Evolutionary conservation across 2,329 filamentous ascomycete genomes (phyloP).

Genomic region (Ascomycota sp.): DNA sequence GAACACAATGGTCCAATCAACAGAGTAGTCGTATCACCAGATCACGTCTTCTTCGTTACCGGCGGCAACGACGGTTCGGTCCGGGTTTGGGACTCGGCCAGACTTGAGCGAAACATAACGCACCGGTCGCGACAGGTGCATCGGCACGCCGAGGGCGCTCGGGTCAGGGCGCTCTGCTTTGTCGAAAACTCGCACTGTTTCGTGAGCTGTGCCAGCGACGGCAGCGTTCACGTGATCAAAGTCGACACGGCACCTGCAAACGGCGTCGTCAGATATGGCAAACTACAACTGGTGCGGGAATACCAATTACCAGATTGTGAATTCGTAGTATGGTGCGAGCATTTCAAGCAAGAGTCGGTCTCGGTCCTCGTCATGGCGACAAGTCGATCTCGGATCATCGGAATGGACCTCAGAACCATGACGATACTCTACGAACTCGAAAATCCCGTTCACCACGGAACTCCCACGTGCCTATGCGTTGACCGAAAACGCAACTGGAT

Average conservation of each 20-base stretch:
- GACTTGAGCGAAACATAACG: slow-evolving; percentile 78
- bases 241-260: slow-evolving; percentile 33
- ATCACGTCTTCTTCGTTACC: slow-evolving; percentile 88
- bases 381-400: slow-evolving; percentile 63
- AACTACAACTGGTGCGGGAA: slow-evolving; percentile 54
- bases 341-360: slow-evolving; percentile 62
- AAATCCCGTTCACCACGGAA: slow-evolving; percentile 82
- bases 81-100: slow-evolving; percentile 79
- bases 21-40: slow-evolving; percentile 62
- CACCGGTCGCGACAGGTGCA: slow-evolving; percentile 76
- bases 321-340: slow-evolving; percentile 75
- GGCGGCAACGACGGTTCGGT: slow-evolving; percentile 80
- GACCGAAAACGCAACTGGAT: slow-evolving; percentile 80
- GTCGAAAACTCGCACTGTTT: slow-evolving; percentile 90
- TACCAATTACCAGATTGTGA: slow-evolving; percentile 59
- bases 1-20: slow-evolving; percentile 75
- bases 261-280: slow-evolving; percentile 52
- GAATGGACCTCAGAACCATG: slow-evolving; percentile 79
- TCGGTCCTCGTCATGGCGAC: slow-evolving; percentile 80
- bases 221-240: slow-evolving; percentile 74
- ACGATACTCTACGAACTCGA: slow-evolving; percentile 56
- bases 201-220: slow-evolving; percentile 74
- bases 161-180: slow-evolving; percentile 69
- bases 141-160: slow-evolving; percentile 48
- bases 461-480: slow-evolving; percentile 76